A percentile compares a stretch with the other conserved stretches of the same genome.
Conservation (phyloP, 345 rosid species). For the Moringa oleifera region DNA sequence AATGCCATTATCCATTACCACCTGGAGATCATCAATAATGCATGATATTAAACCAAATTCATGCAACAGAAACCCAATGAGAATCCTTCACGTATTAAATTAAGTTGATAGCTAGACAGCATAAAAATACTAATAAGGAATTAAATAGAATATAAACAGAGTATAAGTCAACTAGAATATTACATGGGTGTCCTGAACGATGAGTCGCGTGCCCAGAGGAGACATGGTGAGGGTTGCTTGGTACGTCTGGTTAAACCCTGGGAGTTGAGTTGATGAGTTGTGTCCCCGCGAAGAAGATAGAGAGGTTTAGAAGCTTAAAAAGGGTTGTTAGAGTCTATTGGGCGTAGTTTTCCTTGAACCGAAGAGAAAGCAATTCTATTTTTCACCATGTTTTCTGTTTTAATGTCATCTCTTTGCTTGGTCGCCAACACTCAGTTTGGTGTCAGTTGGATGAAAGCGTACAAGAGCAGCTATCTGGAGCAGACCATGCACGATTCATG, state of each 20-base stretch:
- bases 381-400: neutral
- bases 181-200: slow-evolving; percentile 31
- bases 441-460: slow-evolving; percentile 22
- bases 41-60: neutral
- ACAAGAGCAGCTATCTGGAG: slow-evolving; percentile 24
- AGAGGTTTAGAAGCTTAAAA: neutral
- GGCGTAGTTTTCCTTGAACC: slow-evolving; percentile 27
- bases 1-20: slow-evolving; percentile 75
- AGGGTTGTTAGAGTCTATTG: neutral
- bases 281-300: neutral
- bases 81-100: neutral
- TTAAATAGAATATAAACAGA: no score
- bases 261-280: neutral
- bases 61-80: neutral
- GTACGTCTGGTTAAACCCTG: no score
- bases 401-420: slow-evolving; percentile 35
- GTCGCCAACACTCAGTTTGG: slow-evolving; percentile 46
- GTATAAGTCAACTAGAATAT: no score
- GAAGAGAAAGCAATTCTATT: slow-evolving; percentile 40
- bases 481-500: neutral
- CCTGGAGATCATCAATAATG: slow-evolving; percentile 33
- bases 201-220: slow-evolving; percentile 21
- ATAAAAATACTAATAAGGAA: no score
- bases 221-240: slow-evolving; percentile 24
- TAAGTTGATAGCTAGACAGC: no score